Conservation (phyloP, 306 rosid genomes). For the Hylodesmum podocarpum region DNA sequence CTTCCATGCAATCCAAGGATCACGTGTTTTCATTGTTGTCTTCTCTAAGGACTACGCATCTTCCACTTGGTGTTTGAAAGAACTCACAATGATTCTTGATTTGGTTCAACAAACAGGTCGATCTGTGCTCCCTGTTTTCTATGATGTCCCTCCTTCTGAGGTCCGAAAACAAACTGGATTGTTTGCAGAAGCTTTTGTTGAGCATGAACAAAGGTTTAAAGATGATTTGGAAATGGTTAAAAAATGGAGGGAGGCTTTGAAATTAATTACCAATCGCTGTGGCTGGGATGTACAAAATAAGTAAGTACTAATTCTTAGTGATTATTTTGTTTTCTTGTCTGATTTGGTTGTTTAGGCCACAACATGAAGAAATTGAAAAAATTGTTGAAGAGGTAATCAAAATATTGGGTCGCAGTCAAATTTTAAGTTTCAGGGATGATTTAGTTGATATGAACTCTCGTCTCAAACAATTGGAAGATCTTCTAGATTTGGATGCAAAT, state of each 20-base stretch:
- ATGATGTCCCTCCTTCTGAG: constrained; percentile 20
- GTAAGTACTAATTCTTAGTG: not conserved
- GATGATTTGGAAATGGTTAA: not conserved
- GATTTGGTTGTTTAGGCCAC: not conserved
- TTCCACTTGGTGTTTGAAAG: constrained; percentile 34
- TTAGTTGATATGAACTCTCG: constrained; percentile 24
- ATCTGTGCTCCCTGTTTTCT: constrained; percentile 11
- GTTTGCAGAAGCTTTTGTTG: not conserved
- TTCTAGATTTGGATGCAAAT: not conserved
- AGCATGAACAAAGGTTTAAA: constrained; percentile 1
- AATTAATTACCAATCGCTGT: not conserved
- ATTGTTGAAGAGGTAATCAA: not conserved
- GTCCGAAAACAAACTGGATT: not conserved
- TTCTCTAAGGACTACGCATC: not conserved
- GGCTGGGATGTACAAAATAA: not conserved
- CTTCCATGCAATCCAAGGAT: constrained; percentile 16
- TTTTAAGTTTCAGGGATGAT: not conserved
- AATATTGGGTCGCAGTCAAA: not conserved
- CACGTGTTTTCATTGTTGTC: not conserved
- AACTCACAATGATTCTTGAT: not conserved
- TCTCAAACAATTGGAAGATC: not conserved
- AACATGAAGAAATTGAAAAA: not conserved
- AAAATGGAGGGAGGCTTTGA: not conserved
- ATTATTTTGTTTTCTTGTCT: not conserved
- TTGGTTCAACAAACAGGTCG: not conserved